Base-by-base conservation (phyloP, 495 filamentous ascomycete species). In the Penicillium roqueforti region DNA sequence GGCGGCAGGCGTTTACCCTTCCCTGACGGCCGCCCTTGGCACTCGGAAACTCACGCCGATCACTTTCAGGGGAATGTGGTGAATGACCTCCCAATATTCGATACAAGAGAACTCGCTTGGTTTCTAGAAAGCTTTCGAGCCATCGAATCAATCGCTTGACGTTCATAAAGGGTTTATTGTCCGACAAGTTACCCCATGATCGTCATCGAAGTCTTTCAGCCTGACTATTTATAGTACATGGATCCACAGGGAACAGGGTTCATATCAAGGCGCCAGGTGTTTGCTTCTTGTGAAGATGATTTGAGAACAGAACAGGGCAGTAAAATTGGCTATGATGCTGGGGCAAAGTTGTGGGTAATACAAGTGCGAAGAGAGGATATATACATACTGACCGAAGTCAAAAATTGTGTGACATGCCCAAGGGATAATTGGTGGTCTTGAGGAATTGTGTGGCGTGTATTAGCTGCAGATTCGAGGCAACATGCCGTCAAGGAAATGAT, bases 221-320 rank as follows among this genome's bases (percentile, higher is more conserved):
- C 20, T 9, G 22, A 29, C 42, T 48, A 55, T 55, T 41, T 32
- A 49, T 55, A 55, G 53, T 25, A 25, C 18, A 47, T 6, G 29
- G 34, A 39, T 23, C 31, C 29, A 47, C 36, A 14, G 22, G 36
- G 23, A 29, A 38, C 11, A 16, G 9, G 25, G 34, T 40, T 8
- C 9, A 6, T 23, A 16, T 36, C 45, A 25, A 23, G 19, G 13
- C 29, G 8, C 16, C n/a, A 34, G 28, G 44, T 18, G 20, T 48
- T 45, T 29, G 19, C 28, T 23, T 13, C n/a, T 29, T 2, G 18
- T 13, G 5, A 28, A 47, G 14, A 36, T 26, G 29, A 32, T 19
- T 29, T 18, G 19, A 34, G 14, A 34, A 14, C n/a, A 9, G 4
- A 46, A 23, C 18, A 10, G 19, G 31, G 31, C 25, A 38, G 26